phyloP scores from a whole-genome alignment of 2,329 filamentous ascomycete species.

The Ophiostoma novo-ulmi region DNA sequence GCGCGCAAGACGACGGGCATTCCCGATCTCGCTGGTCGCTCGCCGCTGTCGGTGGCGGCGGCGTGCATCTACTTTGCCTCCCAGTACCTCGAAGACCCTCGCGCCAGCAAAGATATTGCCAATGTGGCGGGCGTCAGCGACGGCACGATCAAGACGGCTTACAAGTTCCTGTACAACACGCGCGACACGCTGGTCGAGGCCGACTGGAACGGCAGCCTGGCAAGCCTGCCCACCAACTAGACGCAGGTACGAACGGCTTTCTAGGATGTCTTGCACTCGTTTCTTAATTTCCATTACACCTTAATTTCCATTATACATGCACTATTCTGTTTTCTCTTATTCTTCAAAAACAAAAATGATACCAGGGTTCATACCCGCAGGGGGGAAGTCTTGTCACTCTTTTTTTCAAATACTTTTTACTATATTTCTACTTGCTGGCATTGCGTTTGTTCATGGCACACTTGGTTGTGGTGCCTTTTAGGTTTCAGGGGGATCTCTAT shows the following conservation, averaged over 20 bases:
- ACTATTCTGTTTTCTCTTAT: background rate
- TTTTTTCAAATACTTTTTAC: background rate
- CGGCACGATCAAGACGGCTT: constrained; percentile 92
- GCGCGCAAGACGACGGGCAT: constrained; percentile 72
- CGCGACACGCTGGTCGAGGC: constrained; percentile 55
- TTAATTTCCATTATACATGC: too few species aligned
- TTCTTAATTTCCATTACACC: too few species aligned
- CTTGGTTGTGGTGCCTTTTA: background rate
- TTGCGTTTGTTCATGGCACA: constrained; percentile 8
- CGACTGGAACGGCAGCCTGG: constrained; percentile 54
- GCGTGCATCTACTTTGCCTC: constrained; percentile 97
- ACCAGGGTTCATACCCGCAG: background rate
- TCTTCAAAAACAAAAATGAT: constrained; percentile 4
- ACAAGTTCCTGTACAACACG: constrained; percentile 77
- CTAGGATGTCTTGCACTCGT: too few species aligned
- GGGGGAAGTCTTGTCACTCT: background rate
- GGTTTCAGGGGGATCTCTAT: background rate
- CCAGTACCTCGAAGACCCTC: constrained; percentile 73
- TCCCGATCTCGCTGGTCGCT: constrained; percentile 82
- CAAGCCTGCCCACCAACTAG: constrained; percentile 54
- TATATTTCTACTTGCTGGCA: background rate
- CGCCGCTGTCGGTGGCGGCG: constrained; percentile 86
- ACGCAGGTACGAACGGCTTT: too few species aligned
- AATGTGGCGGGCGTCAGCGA: constrained; percentile 84
- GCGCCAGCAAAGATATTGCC: constrained; percentile 81